These are phyloP conservation scores for Zalaria sp. DNA, from an alignment of 2,329 filamentous ascomycete genomes.

Conservation along the genomic window DNA sequence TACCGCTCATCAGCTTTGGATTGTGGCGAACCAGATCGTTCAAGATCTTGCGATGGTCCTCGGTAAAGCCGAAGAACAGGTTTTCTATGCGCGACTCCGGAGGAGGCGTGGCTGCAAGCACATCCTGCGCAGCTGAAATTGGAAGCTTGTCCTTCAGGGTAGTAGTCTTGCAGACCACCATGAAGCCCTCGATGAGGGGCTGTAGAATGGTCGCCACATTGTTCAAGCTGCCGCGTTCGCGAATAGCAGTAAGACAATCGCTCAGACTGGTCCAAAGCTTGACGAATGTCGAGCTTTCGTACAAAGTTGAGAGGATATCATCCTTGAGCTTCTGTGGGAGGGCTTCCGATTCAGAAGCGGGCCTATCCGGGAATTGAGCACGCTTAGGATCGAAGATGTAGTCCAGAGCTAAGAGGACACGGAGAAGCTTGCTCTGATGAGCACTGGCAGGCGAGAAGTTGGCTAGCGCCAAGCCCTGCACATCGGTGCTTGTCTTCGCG, in stretches of 20 bases:
- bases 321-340: constrained; percentile 55
- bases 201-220: constrained; percentile 93
- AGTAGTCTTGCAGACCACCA: constrained; percentile 99
- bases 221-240: constrained; percentile 85
- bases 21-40: constrained; percentile 96
- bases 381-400: constrained; percentile 82
- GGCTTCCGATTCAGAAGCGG: constrained; percentile 28
- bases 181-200: constrained; percentile 86
- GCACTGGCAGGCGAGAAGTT: constrained; percentile 95
- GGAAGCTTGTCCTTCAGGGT: constrained; percentile 55
- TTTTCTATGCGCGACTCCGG: constrained; percentile 73
- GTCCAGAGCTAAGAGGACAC: constrained; percentile 84
- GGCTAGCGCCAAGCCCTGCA: constrained; percentile 82
- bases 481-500: constrained; percentile 79
- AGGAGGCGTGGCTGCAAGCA: constrained; percentile 56
- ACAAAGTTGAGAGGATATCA: constrained; percentile 73
- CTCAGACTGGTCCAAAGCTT: constrained; percentile 88
- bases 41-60: constrained; percentile 92
- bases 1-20: constrained; percentile 96
- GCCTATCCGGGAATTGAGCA: constrained; percentile 39
- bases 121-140: constrained; percentile 41
- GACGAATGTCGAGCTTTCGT: constrained; percentile 81
- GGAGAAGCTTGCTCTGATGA: constrained; percentile 88
- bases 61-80: constrained; percentile 93
- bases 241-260: constrained; percentile 74